Percentiles rank a stretch among this genome's conserved stretches.
These are phyloP conservation scores for Phoma sp. DNA, from an alignment of 2,329 filamentous ascomycete species.

Conservation along the genomic window DNA sequence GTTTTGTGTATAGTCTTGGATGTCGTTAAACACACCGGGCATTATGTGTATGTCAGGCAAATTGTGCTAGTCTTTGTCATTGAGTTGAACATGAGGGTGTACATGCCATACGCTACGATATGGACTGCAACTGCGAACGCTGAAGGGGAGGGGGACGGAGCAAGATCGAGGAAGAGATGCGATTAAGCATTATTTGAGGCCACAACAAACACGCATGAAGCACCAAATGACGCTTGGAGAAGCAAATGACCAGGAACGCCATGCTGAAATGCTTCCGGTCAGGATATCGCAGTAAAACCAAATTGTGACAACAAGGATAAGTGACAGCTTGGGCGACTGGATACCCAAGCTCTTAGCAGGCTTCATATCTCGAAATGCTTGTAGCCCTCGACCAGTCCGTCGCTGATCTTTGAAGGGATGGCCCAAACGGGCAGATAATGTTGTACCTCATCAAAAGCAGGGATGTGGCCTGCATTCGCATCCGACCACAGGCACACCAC, in stretches of 20 bases:
- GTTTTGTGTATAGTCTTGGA: conserved; percentile 33
- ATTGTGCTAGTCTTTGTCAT: conserved; percentile 34
- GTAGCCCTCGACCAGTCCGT: conserved; percentile 82
- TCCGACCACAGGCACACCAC: conserved; percentile 90
- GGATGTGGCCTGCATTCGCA: conserved; percentile 77
- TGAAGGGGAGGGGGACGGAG: conserved; percentile 4
- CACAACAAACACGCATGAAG: conserved; percentile 26
- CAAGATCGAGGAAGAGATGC: conserved; percentile 1
- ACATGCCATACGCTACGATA: conserved; percentile 24
- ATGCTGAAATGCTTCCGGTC: conserved; percentile 40
- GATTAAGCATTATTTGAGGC: conserved; percentile 19
- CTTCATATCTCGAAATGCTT: conserved; percentile 64
- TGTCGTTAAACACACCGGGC: conserved; percentile 25
- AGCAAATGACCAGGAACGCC: conserved; percentile 36
- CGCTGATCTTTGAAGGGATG: conserved; percentile 74
- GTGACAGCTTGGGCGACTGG: conserved; percentile 27
- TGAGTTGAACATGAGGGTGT: conserved; percentile 25
- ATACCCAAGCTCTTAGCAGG: conserved; percentile 12
- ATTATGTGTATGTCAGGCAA: conserved; percentile 23
- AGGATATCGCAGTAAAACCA: conserved; percentile 44
- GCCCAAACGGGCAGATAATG: conserved; percentile 83
- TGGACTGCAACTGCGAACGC: conserved; percentile 5
- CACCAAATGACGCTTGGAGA: conserved; percentile 34
- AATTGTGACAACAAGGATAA: conserved; percentile 38
- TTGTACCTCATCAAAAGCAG: conserved; percentile 81